Evolutionary conservation across 768 basidiomycete genomes (phyloP).

Genomic region (Pisolithus tinctorius): DNA sequence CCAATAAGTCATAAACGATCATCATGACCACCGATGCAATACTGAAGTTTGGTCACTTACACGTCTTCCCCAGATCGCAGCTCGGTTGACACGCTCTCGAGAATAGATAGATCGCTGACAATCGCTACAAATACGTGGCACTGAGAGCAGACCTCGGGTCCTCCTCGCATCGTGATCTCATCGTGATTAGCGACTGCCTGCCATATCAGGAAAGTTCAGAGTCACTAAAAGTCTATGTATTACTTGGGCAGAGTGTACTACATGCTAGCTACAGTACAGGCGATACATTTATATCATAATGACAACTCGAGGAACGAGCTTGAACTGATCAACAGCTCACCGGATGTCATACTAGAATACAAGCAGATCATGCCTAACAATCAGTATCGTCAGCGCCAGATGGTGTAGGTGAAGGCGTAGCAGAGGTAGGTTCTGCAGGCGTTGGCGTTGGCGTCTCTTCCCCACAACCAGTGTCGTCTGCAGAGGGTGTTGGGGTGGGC

Average conservation of each 20-base stretch:
- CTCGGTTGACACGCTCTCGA: neutral
- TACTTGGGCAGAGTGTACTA: neutral
- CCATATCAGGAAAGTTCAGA: conserved; percentile 12
- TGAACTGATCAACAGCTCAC: too few species aligned
- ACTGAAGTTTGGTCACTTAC: neutral
- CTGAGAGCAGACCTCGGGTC: conserved; percentile 5
- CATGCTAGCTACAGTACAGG: neutral
- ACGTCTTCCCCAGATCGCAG: neutral
- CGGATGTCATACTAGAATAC: too few species aligned
- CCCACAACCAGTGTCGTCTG: neutral
- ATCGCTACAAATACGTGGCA: too few species aligned
- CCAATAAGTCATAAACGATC: neutral
- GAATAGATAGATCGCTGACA: too few species aligned
- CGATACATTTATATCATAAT: neutral
- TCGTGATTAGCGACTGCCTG: neutral
- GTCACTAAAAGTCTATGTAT: neutral
- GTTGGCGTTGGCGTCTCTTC: neutral
- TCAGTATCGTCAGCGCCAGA: neutral
- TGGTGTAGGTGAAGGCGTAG: neutral
- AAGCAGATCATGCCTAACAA: neutral
- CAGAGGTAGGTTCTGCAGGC: neutral
- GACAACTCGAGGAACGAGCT: too few species aligned
- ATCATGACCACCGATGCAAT: neutral
- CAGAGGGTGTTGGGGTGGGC: neutral
- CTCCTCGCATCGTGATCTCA: too few species aligned